Conservation (phyloP, 768 basidiomycete species). For the Suillus paluster region DNA sequence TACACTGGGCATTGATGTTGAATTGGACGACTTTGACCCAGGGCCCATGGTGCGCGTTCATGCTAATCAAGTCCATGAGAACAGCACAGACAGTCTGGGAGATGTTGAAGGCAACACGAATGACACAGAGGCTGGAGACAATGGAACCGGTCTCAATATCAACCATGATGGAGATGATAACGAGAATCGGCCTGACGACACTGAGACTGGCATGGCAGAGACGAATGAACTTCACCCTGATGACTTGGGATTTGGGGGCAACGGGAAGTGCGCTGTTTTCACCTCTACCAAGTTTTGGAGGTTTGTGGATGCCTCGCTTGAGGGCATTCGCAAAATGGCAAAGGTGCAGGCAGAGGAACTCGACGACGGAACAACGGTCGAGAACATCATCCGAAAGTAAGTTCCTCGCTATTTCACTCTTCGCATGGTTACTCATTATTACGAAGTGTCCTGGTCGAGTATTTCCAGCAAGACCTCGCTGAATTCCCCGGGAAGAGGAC, state of each 20-base stretch:
- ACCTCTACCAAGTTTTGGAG: slow-evolving; percentile 3
- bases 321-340: background rate
- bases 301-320: background rate
- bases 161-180: background rate
- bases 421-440: background rate
- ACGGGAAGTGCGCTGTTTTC: background rate
- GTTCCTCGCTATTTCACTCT: background rate
- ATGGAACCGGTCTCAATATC: background rate
- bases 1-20: slow-evolving; percentile 1
- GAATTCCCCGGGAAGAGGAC: slow-evolving; percentile 6
- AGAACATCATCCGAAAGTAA: slow-evolving; percentile 1
- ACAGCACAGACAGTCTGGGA: background rate
- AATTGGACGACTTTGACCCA: no score
- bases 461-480: slow-evolving; percentile 7
- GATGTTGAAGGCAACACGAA: background rate
- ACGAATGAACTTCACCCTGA: background rate
- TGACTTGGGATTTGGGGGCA: background rate
- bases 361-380: background rate
- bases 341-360: background rate
- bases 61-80: background rate
- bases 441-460: background rate
- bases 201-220: background rate
- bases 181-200: background rate
- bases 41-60: background rate
- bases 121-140: background rate